Evolutionary conservation across 495 filamentous ascomycete species (phyloP).

Genomic region (Neurospora tetraspora): DNA sequence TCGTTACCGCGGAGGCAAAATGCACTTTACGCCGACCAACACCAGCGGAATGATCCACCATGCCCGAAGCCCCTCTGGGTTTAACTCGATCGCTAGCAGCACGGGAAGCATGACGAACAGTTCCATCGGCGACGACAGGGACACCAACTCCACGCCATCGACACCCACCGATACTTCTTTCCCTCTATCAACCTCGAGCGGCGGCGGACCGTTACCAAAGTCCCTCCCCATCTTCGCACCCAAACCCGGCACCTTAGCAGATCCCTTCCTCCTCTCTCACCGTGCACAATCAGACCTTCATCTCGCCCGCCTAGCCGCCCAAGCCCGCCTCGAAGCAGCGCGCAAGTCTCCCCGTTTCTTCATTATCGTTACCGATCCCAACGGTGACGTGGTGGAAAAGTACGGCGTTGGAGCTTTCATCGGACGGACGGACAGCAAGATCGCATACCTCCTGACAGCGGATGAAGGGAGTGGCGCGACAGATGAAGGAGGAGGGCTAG

Average conservation of each 20-base stretch:
- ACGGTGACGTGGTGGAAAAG: conserved; percentile 32
- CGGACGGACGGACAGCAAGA: conserved; percentile 43
- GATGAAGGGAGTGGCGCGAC: conserved; percentile 39
- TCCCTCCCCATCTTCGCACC: conserved; percentile 38
- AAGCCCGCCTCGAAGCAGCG: conserved; percentile 47
- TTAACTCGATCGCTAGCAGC: background rate
- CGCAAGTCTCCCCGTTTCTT: conserved; percentile 39
- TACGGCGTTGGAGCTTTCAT: conserved; percentile 47
- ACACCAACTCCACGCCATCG: conserved; percentile 1
- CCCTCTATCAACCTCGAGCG: background rate
- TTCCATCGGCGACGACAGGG: background rate
- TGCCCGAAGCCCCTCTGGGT: background rate
- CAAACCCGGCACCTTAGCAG: conserved; percentile 12
- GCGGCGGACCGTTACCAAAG: conserved; percentile 7
- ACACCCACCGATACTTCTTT: conserved; percentile 10
- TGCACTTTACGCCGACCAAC: conserved; percentile 4
- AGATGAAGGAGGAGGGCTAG: conserved; percentile 44
- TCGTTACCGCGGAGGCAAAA: conserved; percentile 24
- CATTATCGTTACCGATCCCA: conserved; percentile 44
- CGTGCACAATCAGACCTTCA: conserved; percentile 37
- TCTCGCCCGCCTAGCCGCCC: conserved; percentile 43
- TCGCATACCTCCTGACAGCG: conserved; percentile 48
- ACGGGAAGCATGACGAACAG: background rate
- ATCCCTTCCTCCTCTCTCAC: conserved; percentile 12
- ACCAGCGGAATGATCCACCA: background rate